Percentiles rank a stretch among this genome's conserved stretches.
Conservation (phyloP, 1,139 yeast genomes). For the Hyphopichia fennica region DNA sequence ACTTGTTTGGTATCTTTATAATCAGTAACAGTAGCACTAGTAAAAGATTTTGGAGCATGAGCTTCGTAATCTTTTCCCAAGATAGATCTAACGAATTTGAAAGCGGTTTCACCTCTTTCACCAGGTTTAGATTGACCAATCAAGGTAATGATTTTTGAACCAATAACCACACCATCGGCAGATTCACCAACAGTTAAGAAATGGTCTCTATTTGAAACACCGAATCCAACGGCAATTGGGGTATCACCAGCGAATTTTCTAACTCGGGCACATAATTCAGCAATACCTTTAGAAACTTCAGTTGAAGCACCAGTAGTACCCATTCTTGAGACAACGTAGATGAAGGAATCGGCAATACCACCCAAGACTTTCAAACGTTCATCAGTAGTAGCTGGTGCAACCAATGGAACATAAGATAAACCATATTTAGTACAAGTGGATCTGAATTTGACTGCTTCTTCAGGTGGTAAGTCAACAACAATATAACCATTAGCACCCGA, state of each 20-base stretch:
- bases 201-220: constrained; percentile 92
- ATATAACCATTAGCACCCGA: constrained; percentile 97
- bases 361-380: constrained; percentile 78
- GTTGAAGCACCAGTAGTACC: constrained; percentile 92
- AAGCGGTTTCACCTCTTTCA: constrained; percentile 59
- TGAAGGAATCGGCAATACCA: constrained; percentile 88
- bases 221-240: constrained; percentile 96
- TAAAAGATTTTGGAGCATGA: constrained; percentile 30
- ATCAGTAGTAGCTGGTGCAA: constrained; percentile 95
- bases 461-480: constrained; percentile 95
- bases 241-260: constrained; percentile 70
- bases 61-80: constrained; percentile 57
- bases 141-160: constrained; percentile 75
- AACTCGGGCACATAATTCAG: constrained; percentile 70
- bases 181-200: constrained; percentile 73
- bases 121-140: constrained; percentile 66
- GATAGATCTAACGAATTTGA: constrained; percentile 66
- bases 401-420: constrained; percentile 84
- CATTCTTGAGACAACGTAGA: constrained; percentile 95
- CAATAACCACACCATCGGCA: constrained; percentile 95
- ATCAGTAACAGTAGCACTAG: constrained; percentile 23
- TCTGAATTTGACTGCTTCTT: constrained; percentile 90
- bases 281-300: constrained; percentile 63
- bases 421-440: constrained; percentile 65
- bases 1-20: constrained; percentile 32